phyloP scores from a whole-genome alignment of 176 grass and related monocot genomes.

The Triticum aestivum region IWGSC_CS_RefSeq_v2.1 NC_057802.1:32721442-32721941 shows the following conservation, averaged over 20 bases:
- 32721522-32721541: too few species aligned
- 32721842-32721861: conserved; percentile 63
- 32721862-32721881: neutral
- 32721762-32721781: conserved; percentile 66
- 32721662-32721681: conserved; percentile 15
- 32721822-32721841: conserved; percentile 64
- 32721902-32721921: neutral
- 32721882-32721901: neutral
- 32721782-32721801: conserved; percentile 45
- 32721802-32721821: conserved; percentile 3
- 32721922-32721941: conserved; percentile 50
- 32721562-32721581: neutral
- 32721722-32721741: conserved; percentile 46
- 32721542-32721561: too few species aligned
- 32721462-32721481: too few species aligned
- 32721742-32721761: conserved; percentile 70
- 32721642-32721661: rapidly evolving
- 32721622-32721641: too few species aligned
- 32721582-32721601: neutral
- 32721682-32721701: neutral
- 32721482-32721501: too few species aligned
- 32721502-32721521: too few species aligned
- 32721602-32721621: neutral
- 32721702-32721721: conserved; percentile 53
- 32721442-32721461: too few species aligned